phyloP scores from a whole-genome alignment of 495 filamentous ascomycete species.

The Lentithecium fluviatile region DNA sequence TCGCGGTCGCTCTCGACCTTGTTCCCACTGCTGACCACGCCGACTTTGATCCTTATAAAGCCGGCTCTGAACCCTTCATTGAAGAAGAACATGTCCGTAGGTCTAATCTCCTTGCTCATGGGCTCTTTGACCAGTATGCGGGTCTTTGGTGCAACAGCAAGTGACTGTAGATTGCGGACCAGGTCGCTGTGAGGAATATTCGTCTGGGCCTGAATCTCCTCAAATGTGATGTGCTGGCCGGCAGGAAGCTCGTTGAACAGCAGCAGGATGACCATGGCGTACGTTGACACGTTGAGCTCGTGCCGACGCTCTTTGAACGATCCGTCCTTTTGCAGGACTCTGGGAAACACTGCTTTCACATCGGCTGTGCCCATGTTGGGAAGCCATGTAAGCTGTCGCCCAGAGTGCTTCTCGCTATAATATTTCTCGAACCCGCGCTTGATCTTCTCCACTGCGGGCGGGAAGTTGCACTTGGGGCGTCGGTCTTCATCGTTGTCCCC shows the following conservation, averaged over 20 bases:
- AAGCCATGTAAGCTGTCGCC: slow-evolving; percentile 84
- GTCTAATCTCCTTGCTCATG: slow-evolving; percentile 74
- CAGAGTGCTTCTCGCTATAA: slow-evolving; percentile 84
- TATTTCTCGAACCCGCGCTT: slow-evolving; percentile 86
- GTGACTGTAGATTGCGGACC: slow-evolving; percentile 74
- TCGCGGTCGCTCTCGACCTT: slow-evolving; percentile 85
- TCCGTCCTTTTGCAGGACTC: slow-evolving; percentile 60
- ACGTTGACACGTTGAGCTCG: slow-evolving; percentile 89
- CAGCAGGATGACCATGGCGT: slow-evolving; percentile 84
- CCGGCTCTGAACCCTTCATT: slow-evolving; percentile 81
- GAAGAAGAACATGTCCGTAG: slow-evolving; percentile 78
- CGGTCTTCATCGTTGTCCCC: slow-evolving; percentile 52
- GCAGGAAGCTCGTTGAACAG: slow-evolving; percentile 80
- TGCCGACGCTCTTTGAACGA: slow-evolving; percentile 72
- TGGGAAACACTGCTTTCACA: slow-evolving; percentile 74
- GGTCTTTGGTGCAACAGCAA: slow-evolving; percentile 83
- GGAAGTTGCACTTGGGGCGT: slow-evolving; percentile 62
- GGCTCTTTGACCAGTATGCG: slow-evolving; percentile 81
- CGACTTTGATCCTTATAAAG: slow-evolving; percentile 82
- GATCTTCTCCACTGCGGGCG: slow-evolving; percentile 68
- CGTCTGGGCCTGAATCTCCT: slow-evolving; percentile 81
- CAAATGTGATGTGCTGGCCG: slow-evolving; percentile 67
- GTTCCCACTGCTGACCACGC: slow-evolving; percentile 65
- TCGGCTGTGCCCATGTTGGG: slow-evolving; percentile 81
- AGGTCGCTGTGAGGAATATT: slow-evolving; percentile 80